Percentiles rank a stretch among this genome's conserved stretches.
Evolutionary conservation across 257 asterid species (phyloP).

Genomic region (Solanum lycopersicoides): DNA sequence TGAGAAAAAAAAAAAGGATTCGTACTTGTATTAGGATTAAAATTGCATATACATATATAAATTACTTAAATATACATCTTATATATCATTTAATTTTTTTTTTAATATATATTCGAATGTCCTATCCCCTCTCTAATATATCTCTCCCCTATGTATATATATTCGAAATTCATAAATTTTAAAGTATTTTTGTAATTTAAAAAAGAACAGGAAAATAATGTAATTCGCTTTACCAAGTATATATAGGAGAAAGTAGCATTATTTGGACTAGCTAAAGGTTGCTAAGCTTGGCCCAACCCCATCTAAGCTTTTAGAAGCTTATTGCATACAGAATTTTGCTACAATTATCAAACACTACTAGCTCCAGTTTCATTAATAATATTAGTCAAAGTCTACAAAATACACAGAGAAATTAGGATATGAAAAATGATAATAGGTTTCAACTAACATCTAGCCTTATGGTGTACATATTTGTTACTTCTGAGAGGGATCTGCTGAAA

Average conservation of each 20-base stretch:
- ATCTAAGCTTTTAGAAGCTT: neutral
- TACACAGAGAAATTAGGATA: neutral
- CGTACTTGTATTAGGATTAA: neutral
- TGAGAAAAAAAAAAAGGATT: neutral
- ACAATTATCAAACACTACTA: neutral
- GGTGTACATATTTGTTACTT: neutral
- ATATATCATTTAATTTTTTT: no score
- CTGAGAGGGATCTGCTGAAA: slow-evolving; percentile 38
- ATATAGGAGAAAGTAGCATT: neutral
- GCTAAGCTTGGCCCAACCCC: neutral
- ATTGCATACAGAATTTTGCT: neutral
- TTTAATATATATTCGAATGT: no score
- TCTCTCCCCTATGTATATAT: no score
- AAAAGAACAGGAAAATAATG: no score
- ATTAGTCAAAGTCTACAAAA: neutral
- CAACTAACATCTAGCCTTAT: neutral
- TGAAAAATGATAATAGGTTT: neutral
- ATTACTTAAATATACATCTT: no score
- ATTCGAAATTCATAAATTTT: no score
- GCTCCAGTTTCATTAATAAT: neutral
- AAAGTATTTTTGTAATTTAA: no score
- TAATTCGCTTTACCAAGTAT: no score
- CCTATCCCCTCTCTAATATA: no score
- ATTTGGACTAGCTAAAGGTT: neutral
- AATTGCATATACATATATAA: no score